These are phyloP conservation scores for Penicillium subrubescens DNA, from an alignment of 495 filamentous ascomycete genomes.

Conservation along the genomic window DNA sequence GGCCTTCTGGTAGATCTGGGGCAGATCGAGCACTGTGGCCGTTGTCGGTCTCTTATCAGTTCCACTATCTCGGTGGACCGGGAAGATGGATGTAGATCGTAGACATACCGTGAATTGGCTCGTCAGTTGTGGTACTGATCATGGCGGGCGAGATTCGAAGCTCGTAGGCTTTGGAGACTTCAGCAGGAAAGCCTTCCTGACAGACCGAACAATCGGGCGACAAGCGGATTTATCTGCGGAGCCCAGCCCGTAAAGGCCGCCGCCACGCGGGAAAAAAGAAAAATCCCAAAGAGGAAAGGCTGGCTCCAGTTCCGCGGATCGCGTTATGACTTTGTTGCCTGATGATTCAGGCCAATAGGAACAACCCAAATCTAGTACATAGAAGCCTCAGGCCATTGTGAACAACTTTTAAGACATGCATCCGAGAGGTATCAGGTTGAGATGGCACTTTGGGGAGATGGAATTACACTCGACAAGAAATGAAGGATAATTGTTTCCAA, in stretches of 20 bases:
- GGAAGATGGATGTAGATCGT: slow-evolving; percentile 13
- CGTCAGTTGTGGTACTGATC: slow-evolving; percentile 42
- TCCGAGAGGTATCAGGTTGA: background rate
- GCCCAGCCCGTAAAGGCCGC: slow-evolving; percentile 9
- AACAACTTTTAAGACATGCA: background rate
- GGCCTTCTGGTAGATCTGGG: slow-evolving; percentile 53
- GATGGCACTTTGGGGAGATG: background rate
- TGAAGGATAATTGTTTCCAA: background rate
- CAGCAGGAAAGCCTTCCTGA: background rate
- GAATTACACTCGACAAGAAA: background rate
- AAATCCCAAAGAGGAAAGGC: slow-evolving; percentile 49
- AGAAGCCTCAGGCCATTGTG: background rate
- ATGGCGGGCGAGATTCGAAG: slow-evolving; percentile 24
- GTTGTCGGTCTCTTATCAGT: slow-evolving; percentile 41
- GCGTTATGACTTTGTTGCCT: slow-evolving; percentile 1
- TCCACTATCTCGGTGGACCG: slow-evolving; percentile 26
- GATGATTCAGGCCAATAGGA: background rate
- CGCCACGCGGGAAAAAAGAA: slow-evolving; percentile 35
- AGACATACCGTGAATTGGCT: slow-evolving; percentile 48
- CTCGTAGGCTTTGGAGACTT: background rate
- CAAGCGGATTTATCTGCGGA: slow-evolving; percentile 10
- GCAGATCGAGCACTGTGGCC: slow-evolving; percentile 53
- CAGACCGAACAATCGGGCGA: background rate
- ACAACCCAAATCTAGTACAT: too few relatives aligned
- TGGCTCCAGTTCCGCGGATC: slow-evolving; percentile 38